A percentile compares a stretch with the other conserved stretches of the same genome.
phyloP scores from a whole-genome alignment of 2,329 filamentous ascomycete species.

The Claviceps africana region DNA sequence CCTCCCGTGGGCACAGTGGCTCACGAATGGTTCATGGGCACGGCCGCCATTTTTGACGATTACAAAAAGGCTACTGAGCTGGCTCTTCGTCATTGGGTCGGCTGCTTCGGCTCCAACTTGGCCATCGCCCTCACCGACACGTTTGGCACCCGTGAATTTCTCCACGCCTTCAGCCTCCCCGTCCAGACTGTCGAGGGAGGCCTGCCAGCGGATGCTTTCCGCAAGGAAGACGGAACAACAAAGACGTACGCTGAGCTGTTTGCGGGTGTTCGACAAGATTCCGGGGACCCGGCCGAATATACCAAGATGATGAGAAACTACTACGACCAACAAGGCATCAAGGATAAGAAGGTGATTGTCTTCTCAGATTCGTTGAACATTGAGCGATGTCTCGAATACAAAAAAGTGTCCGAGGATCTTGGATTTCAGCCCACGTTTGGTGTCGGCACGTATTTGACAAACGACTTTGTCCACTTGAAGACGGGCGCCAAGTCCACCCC shows the following conservation, averaged over 20 bases:
- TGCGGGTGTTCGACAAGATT: conserved; percentile 77
- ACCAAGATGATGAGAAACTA: conserved; percentile 67
- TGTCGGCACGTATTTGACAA: conserved; percentile 89
- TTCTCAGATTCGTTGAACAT: conserved; percentile 94
- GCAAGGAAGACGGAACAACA: conserved; percentile 23
- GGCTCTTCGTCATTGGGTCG: conserved; percentile 77
- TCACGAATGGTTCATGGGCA: conserved; percentile 99
- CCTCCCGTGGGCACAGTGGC: conserved; percentile 76
- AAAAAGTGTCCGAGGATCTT: conserved; percentile 61
- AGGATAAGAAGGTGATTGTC: conserved; percentile 73
- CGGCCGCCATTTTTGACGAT: conserved; percentile 77
- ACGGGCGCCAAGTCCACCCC: conserved; percentile 75
- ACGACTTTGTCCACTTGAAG: conserved; percentile 67
- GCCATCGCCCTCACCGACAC: conserved; percentile 90
- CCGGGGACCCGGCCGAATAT: conserved; percentile 70
- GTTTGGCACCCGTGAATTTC: conserved; percentile 81
- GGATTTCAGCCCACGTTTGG: conserved; percentile 83
- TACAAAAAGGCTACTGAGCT: conserved; percentile 75
- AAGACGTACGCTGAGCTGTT: conserved; percentile 72
- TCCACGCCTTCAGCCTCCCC: conserved; percentile 66
- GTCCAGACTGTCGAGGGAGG: conserved; percentile 31
- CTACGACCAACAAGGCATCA: conserved; percentile 63
- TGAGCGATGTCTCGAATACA: conserved; percentile 82
- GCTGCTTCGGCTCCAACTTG: conserved; percentile 74
- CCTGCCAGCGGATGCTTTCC: conserved; percentile 27